Percentiles rank a stretch among this genome's conserved stretches.
Conservation (phyloP, 2,329 filamentous ascomycete genomes). For the Coniochaeta sp. region DNA sequence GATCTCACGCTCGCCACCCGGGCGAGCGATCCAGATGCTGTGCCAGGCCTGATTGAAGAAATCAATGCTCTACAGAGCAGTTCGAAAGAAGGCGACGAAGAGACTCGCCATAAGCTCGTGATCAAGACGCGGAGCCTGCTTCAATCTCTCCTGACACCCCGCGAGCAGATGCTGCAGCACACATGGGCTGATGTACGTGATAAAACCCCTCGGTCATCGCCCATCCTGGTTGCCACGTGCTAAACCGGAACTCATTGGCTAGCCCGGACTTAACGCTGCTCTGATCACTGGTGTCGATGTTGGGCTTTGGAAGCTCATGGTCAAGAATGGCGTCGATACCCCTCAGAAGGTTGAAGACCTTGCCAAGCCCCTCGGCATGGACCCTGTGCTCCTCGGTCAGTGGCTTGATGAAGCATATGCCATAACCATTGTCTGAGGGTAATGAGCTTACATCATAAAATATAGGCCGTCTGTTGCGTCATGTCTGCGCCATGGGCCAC, state of each 20-base stretch:
- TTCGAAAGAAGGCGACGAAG: constrained; percentile 3
- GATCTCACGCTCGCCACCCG: neutral
- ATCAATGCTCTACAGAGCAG: neutral
- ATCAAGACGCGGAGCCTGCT: constrained; percentile 2
- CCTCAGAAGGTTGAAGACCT: constrained; percentile 22
- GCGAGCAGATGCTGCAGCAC: constrained; percentile 7
- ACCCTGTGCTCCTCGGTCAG: constrained; percentile 18
- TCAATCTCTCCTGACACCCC: constrained; percentile 6
- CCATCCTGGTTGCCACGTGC: neutral
- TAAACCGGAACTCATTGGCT: neutral
- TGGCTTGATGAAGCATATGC: constrained; percentile 21
- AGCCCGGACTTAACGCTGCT: constrained; percentile 16
- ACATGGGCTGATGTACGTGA: constrained; percentile 6
- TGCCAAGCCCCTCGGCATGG: constrained; percentile 14
- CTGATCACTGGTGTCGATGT: constrained; percentile 21
- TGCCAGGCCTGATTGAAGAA: neutral
- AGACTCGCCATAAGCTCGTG: constrained; percentile 4
- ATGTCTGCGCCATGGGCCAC: constrained; percentile 27
- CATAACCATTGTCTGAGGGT: constrained; percentile 8
- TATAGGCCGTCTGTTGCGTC: constrained; percentile 21
- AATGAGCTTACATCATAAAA: neutral
- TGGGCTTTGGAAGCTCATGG: constrained; percentile 24
- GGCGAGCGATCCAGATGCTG: neutral
- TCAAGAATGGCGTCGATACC: constrained; percentile 16
- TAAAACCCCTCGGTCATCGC: neutral